Base-by-base conservation (phyloP, 2,329 filamentous ascomycete genomes). In the Talaromyces sp. region DNA sequence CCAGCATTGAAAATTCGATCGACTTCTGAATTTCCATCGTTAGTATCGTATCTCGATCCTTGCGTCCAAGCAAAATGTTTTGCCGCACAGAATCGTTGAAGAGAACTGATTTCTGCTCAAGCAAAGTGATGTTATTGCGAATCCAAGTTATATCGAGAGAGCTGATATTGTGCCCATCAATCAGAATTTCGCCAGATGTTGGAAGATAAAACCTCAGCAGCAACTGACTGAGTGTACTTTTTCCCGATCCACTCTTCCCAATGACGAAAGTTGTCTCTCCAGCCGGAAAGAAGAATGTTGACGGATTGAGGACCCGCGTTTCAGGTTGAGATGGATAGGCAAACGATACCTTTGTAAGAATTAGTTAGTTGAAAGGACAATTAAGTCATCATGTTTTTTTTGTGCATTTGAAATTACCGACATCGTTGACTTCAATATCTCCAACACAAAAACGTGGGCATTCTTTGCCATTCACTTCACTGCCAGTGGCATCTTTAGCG, bases 241-340 rank as follows among this genome's bases (percentile, higher is more conserved):
- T 97, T 0, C 93, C 93, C 2, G 90, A 96, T 0, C 94, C 94
- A 65, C 91, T 96, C 63, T 82, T 83, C 0, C 93, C 94, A 45
- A 97, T 84, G 2, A 97, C 79, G 65, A 94, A 97, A 0, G 86
- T 90, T 3, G 87, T 85, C 56, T 89, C 79, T 0, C 89, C 87
- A 0, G 87, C 80, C 0, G 86, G 82, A 52, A 97, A 93, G 58
- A 80, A 82, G 55, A 97, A 81, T 0, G 80, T 86, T 0, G 83
- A 82, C 6, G 81, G 74, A 1, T 81, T 72, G 9, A 97, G 77
- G 1, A 87, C 86, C 0, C 72, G 67, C 16, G 82, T 80, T 1
- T 81, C 73, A 0, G 83, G 83, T 42, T 89, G 87, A 0, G 86
- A 84, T 1, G 91, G 89, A 65, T 97, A 97, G 1, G 87, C 80